Evolutionary conservation across 306 rosid genomes (phyloP), one percentile per base, ranked within the genome.

Genomic region (Quercus mongolica): DNA sequence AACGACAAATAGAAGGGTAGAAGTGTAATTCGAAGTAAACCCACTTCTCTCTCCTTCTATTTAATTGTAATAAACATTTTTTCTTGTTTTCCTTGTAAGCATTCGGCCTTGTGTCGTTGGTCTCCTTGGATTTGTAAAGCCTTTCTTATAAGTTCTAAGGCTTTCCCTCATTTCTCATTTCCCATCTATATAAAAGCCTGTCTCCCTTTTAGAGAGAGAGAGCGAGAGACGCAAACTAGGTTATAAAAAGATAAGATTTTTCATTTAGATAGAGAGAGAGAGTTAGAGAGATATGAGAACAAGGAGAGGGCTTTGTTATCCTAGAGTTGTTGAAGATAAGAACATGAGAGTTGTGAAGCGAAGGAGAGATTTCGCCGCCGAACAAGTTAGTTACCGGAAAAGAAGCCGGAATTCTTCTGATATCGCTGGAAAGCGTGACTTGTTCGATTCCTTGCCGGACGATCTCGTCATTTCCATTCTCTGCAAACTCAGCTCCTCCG

Each of bases 381-480:
- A 84, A 4, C 41, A 79, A 54, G 17, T 28, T n/a, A 19, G 26
- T 23, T n/a, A 26, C 82, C 90, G 87, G 57, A 93, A 91, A 80
- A 83, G 86, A 65, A 88, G 20, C 3, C 83, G 75, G 41, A 68
- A 21, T 6, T 85, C 71, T 20, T 84, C 87, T 56, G 79, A 72
- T 3, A 1, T 78, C 5, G 8, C 64, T 51, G 74, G 74, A 1
- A 83, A 41, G 9, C 8, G 21, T 4, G 91, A 87, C 58, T 87
- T 88, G 5, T 94, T 94, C 10, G 97, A 94, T 8, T 74, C 86
- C 15, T 80, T 94, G 73, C 97, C 94, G 0, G 99, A 92, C 4
- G 99, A 94, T 77, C 92, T 94, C 58, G 85, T 92, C 31, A 85
- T 92, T 26, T 80, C 80, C 46, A 86, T 94, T 69, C 94, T 94